Conservation (phyloP, 78 protist genomes). For the Speleostelium caveatum region DNA sequence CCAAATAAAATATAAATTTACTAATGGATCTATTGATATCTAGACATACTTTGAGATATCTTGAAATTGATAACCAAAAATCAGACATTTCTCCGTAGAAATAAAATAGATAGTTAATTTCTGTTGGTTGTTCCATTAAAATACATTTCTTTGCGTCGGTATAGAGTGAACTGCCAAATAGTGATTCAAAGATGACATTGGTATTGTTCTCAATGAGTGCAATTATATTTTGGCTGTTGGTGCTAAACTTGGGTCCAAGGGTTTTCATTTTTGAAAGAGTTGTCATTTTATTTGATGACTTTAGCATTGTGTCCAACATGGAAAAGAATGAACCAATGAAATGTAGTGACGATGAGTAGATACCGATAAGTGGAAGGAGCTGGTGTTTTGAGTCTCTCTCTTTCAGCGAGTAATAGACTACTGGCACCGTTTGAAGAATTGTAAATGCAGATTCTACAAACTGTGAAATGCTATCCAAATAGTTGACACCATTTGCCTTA, state of each 20-base stretch:
- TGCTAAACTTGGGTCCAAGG: background rate
- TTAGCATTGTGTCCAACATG: background rate
- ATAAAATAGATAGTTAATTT: background rate
- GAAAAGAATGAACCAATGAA: slow-evolving; percentile 39
- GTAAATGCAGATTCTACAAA: slow-evolving; percentile 48
- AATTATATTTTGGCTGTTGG: slow-evolving; percentile 9
- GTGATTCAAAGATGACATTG: slow-evolving; percentile 19
- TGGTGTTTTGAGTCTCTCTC: slow-evolving; percentile 9
- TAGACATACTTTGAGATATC: slow-evolving; percentile 25
- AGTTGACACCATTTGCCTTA: background rate
- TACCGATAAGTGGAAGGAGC: slow-evolving; percentile 9
- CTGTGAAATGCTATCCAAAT: slow-evolving; percentile 12
- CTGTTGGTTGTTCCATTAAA: background rate
- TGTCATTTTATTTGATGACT: slow-evolving; percentile 1
- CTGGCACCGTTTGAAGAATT: slow-evolving; percentile 26
- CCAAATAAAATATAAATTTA: slow-evolving; percentile 54
- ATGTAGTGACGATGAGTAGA: slow-evolving; percentile 32
- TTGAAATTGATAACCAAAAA: slow-evolving; percentile 59
- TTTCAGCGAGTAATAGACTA: slow-evolving; percentile 49
- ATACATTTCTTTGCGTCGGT: slow-evolving; percentile 37
- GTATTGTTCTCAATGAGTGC: slow-evolving; percentile 51
- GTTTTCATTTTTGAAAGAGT: background rate
- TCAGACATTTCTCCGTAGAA: slow-evolving; percentile 55
- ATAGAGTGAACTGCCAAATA: slow-evolving; percentile 63
- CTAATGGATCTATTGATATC: slow-evolving; percentile 32